These are phyloP conservation scores for Alectoria sarmentosa DNA, from an alignment of 495 filamentous ascomycete genomes.

Conservation along the genomic window DNA sequence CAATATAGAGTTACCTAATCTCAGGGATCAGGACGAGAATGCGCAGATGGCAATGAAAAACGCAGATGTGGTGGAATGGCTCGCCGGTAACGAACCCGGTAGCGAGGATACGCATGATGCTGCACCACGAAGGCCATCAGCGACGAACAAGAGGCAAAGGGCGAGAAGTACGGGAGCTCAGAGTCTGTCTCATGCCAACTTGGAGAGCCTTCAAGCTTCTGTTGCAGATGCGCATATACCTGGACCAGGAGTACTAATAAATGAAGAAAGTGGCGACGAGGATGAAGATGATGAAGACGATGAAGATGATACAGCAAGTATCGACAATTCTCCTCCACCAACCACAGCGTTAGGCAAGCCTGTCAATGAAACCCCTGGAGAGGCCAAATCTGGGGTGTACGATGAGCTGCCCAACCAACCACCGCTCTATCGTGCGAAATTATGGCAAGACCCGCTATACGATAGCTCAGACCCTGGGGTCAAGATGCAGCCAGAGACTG, in stretches of 20 bases:
- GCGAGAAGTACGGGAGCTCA: slow-evolving; percentile 44
- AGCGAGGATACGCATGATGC: slow-evolving; percentile 37
- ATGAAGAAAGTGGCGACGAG: slow-evolving; percentile 40
- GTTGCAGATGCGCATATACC: slow-evolving; percentile 32
- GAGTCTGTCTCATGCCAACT: slow-evolving; percentile 34
- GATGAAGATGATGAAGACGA: slow-evolving; percentile 31
- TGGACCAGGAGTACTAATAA: slow-evolving; percentile 41
- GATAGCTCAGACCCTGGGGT: slow-evolving; percentile 31
- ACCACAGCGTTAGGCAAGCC: slow-evolving; percentile 33
- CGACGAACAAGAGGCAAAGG: slow-evolving; percentile 29
- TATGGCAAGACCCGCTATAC: slow-evolving; percentile 39
- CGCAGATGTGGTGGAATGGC: slow-evolving; percentile 41
- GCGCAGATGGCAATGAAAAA: slow-evolving; percentile 39
- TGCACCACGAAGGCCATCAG: slow-evolving; percentile 19
- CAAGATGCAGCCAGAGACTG: slow-evolving; percentile 38
- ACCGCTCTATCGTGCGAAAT: slow-evolving; percentile 34
- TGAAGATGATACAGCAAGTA: slow-evolving; percentile 28
- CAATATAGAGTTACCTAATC: slow-evolving; percentile 37
- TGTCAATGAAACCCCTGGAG: slow-evolving; percentile 29
- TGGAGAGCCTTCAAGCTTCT: slow-evolving; percentile 23
- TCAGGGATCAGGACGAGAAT: slow-evolving; percentile 39
- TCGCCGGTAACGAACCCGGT: slow-evolving; percentile 37
- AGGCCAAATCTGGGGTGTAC: slow-evolving; percentile 24
- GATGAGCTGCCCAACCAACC: slow-evolving; percentile 25
- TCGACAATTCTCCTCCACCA: slow-evolving; percentile 29